These are phyloP conservation scores for Xylaria sp. DNA, from an alignment of 2,329 filamentous ascomycete species.

Conservation along the genomic window DNA sequence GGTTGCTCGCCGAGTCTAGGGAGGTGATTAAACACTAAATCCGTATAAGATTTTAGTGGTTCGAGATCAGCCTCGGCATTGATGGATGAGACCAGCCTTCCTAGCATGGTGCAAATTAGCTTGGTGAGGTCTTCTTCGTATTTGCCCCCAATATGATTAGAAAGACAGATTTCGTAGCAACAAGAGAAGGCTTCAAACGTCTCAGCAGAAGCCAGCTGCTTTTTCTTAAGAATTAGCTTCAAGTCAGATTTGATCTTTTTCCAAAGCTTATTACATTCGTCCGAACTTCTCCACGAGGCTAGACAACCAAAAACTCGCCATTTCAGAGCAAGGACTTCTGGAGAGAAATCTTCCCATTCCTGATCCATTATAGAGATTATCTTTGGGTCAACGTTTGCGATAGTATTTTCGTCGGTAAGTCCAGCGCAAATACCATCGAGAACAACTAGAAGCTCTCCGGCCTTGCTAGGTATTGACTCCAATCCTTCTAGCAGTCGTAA, in stretches of 20 bases:
- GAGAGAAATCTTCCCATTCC: constrained; percentile 38
- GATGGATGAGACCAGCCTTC: constrained; percentile 39
- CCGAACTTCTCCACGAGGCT: constrained; percentile 44
- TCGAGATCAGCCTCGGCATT: constrained; percentile 31
- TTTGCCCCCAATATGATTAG: constrained; percentile 45
- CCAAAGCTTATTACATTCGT: constrained; percentile 43
- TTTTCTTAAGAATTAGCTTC: constrained; percentile 43
- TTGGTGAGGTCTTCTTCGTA: constrained; percentile 43
- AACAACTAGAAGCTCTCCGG: constrained; percentile 50
- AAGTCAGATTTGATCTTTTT: constrained; percentile 41
- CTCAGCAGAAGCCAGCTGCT: constrained; percentile 36
- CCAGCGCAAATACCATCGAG: constrained; percentile 53
- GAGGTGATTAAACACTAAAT: constrained; percentile 43
- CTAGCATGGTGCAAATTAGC: constrained; percentile 41
- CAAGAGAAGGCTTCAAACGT: constrained; percentile 48
- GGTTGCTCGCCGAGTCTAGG: constrained; percentile 43
- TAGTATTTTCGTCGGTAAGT: constrained; percentile 49
- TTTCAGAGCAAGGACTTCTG: constrained; percentile 42
- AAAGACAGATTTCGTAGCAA: constrained; percentile 44
- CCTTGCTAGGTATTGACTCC: constrained; percentile 39
- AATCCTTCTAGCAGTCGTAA: constrained; percentile 51
- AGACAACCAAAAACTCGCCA: constrained; percentile 46
- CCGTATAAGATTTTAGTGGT: constrained; percentile 36
- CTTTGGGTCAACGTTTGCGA: constrained; percentile 47
- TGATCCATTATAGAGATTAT: constrained; percentile 48